Percentiles rank a stretch among this genome's conserved stretches.
Conservation (phyloP, 2,329 filamentous ascomycete genomes). For the Alternaria infectoria region DNA sequence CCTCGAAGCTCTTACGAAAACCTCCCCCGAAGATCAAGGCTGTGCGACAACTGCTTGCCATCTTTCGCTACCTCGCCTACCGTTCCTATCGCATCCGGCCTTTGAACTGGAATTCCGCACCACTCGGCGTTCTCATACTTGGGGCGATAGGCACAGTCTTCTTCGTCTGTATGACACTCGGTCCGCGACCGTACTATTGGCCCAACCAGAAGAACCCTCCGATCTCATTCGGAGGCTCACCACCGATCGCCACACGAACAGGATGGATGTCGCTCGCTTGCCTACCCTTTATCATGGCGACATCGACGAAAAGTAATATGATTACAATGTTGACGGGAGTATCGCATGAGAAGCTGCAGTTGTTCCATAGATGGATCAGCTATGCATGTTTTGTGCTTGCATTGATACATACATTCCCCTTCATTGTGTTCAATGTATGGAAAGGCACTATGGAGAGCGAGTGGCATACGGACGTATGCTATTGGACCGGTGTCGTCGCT, state of each 20-base stretch:
- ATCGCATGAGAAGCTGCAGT: slow-evolving; percentile 63
- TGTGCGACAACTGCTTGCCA: slow-evolving; percentile 18
- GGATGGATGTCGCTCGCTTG: slow-evolving; percentile 40
- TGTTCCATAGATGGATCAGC: slow-evolving; percentile 37
- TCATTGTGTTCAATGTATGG: slow-evolving; percentile 60
- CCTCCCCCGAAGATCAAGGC: slow-evolving; percentile 9
- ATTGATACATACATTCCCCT: slow-evolving; percentile 66
- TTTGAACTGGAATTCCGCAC: slow-evolving; percentile 36
- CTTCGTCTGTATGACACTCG: slow-evolving; percentile 37
- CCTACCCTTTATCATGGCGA: slow-evolving; percentile 43
- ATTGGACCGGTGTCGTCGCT: slow-evolving; percentile 64
- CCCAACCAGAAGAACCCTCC: slow-evolving; percentile 2
- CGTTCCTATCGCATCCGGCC: slow-evolving; percentile 30
- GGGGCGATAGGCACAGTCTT: slow-evolving; percentile 30
- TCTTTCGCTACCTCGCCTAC: slow-evolving; percentile 36
- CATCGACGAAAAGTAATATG: slow-evolving; percentile 63
- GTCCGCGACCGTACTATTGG: slow-evolving; percentile 32
- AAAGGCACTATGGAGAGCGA: slow-evolving; percentile 57
- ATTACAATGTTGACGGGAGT: slow-evolving; percentile 62
- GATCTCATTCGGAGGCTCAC: slow-evolving; percentile 26
- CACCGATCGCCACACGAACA: slow-evolving; percentile 37
- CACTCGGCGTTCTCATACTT: slow-evolving; percentile 32
- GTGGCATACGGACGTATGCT: slow-evolving; percentile 50
- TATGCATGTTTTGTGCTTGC: slow-evolving; percentile 62
- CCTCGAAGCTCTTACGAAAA: slow-evolving; percentile 37